These are phyloP conservation scores for Metschnikowia baotianmanensis DNA, from an alignment of 805 yeast species.

Conservation along the genomic window DNA sequence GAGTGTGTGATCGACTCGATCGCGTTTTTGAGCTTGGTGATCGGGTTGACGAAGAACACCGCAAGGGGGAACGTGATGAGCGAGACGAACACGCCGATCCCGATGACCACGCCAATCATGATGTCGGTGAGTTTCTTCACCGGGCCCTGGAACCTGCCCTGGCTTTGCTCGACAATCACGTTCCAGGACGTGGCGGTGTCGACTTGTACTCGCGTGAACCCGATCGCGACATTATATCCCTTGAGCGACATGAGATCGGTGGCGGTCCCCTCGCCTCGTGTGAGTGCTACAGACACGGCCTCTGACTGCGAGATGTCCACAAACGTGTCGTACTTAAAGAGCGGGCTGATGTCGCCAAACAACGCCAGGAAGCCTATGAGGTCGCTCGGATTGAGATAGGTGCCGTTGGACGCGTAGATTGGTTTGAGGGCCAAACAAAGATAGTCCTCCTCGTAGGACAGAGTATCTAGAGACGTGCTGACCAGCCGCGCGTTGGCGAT, in stretches of 20 bases:
- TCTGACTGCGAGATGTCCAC: conserved; percentile 25
- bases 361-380: conserved; percentile 48
- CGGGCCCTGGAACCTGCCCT: conserved; percentile 59
- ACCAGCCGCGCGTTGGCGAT: conserved; percentile 35
- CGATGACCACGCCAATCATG: conserved; percentile 75
- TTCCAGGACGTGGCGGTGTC: conserved; percentile 55
- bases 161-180: conserved; percentile 66
- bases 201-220: conserved; percentile 29
- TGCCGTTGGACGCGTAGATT: conserved; percentile 29
- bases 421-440: conserved; percentile 32
- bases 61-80: conserved; percentile 79
- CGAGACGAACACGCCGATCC: conserved; percentile 71
- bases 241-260: conserved; percentile 23
- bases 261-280: conserved; percentile 27
- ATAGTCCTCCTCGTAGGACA: conserved; percentile 25
- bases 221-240: conserved; percentile 34
- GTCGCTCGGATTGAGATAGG: conserved; percentile 15
- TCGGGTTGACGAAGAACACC: conserved; percentile 81
- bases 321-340: conserved; percentile 26
- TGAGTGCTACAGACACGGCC: conserved; percentile 30
- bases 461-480: conserved; percentile 23
- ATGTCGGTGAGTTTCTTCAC: conserved; percentile 60
- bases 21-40: conserved; percentile 73
- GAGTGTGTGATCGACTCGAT: conserved; percentile 66
- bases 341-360: conserved; percentile 24